Conservation (phyloP, 768 basidiomycete species). For the Pleurotus cornucopiae region DNA sequence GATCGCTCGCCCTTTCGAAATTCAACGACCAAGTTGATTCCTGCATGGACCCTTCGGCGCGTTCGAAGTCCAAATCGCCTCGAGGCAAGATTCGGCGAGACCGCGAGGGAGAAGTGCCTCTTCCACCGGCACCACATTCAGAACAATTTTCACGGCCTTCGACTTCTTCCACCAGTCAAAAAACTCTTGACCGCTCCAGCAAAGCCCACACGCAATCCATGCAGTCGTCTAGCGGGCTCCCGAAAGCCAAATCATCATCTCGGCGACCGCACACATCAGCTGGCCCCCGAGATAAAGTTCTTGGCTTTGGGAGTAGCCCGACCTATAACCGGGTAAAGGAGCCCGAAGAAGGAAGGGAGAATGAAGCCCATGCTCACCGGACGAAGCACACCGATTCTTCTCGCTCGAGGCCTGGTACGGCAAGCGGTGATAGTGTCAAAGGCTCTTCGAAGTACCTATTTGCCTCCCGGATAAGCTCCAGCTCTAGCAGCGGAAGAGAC, state of each 20-base stretch:
- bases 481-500: constrained; percentile 30
- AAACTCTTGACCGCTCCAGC: constrained; percentile 8
- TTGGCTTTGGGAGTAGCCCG: constrained; percentile 21
- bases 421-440: constrained; percentile 1
- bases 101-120: constrained; percentile 21
- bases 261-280: constrained; percentile 72
- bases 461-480: constrained; percentile 20
- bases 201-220: neutral
- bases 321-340: constrained; percentile 10
- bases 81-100: constrained; percentile 35
- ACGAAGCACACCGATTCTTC: neutral
- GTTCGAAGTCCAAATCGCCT: constrained; percentile 58
- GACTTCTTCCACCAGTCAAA: constrained; percentile 1
- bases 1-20: constrained; percentile 58
- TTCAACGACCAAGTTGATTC: constrained; percentile 41
- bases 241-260: constrained; percentile 24
- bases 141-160: constrained; percentile 18
- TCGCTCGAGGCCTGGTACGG: constrained; percentile 6
- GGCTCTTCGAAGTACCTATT: constrained; percentile 8
- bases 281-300: constrained; percentile 58
- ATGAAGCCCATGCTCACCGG: constrained; percentile 2
- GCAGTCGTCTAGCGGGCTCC: constrained; percentile 8
- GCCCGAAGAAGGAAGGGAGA: constrained; percentile 6
- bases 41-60: constrained; percentile 21
- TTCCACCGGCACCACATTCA: constrained; percentile 35